Base-by-base conservation (phyloP, 2,329 filamentous ascomycete species). In the Leptographium galeiforme region DNA sequence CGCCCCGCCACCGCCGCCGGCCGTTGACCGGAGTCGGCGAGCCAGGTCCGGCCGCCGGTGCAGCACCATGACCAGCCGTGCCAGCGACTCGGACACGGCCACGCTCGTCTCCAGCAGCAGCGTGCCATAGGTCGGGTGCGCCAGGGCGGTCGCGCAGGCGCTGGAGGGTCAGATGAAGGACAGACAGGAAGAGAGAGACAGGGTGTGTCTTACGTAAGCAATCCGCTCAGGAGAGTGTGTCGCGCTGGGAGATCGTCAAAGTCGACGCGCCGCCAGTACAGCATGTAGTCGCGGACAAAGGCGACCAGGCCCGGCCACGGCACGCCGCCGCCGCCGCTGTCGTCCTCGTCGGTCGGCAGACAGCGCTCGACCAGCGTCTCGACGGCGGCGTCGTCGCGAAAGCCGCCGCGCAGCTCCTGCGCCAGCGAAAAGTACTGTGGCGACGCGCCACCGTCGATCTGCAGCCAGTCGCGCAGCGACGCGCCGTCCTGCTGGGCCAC, bases 61-160 rank as follows among this genome's bases (percentile, higher is more conserved):
- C 41, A 96, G 76, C 51, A 81, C 85, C 72, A 95, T 88, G 32
- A 90, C 90, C 54, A 96, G 77, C 59, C 84, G 83, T 10, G 88
- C 85, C 30, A 96, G 78, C 8, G 88, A 81, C 60, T 85, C 82
- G 36, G 87, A 91, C 52, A 95, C 78, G 34, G 85, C 85, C 61
- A 95, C 82, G 63, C 89, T 87, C 4, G 88, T 89, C 44, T 88
- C 84, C 43, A 96, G 79, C 61, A 96, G 81, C 61, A 95, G 77
- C 34, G 84, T 78, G 36, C 91, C 91, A 64, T 89, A 83, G 13
- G 82, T 83, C 2, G 85, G 81, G 62, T 95, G 85, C 8, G 82
- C 81, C 48, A 96, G 79, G 0, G 90, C 89, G 19, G 86, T 86
- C 32, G 89, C 85, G 60, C 86, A 93, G 61, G 89, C 85, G 63